Evolutionary conservation across 345 rosid genomes (phyloP).

Genomic region (Cardiospermum halicacabum): DNA sequence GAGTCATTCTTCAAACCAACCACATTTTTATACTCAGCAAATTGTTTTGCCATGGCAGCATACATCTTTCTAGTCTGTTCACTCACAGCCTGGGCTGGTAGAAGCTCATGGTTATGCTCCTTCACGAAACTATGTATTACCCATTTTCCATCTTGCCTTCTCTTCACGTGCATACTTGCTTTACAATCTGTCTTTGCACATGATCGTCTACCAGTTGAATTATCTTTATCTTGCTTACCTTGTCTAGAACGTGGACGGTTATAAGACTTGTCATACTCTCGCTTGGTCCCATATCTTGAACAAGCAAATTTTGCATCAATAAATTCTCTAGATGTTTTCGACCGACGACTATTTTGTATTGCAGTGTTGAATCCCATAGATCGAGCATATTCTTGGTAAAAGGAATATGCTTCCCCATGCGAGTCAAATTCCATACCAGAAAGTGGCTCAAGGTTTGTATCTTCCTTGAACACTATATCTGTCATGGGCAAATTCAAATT

Average conservation of each 20-base stretch:
- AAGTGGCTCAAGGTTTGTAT: constrained; percentile 46
- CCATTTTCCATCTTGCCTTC: constrained; percentile 61
- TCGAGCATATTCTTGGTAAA: constrained; percentile 61
- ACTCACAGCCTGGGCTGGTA: constrained; percentile 64
- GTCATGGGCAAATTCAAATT: constrained; percentile 23
- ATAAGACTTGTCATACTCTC: constrained; percentile 53
- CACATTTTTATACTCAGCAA: constrained; percentile 50
- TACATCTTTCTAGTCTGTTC: constrained; percentile 61
- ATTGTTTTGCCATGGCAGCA: constrained; percentile 56
- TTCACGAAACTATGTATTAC: constrained; percentile 51
- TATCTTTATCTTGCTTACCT: constrained; percentile 49
- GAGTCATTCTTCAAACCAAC: constrained; percentile 43
- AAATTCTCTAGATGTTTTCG: constrained; percentile 55
- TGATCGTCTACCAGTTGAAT: constrained; percentile 47
- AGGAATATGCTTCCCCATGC: constrained; percentile 54
- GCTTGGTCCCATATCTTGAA: constrained; percentile 56
- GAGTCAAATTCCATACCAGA: constrained; percentile 64
- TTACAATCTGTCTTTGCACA: constrained; percentile 63
- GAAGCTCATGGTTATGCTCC: constrained; percentile 65
- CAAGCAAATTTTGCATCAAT: constrained; percentile 68
- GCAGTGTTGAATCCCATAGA: constrained; percentile 62
- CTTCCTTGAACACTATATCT: constrained; percentile 34
- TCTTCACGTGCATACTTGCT: constrained; percentile 71
- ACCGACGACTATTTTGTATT: constrained; percentile 59
- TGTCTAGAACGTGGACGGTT: constrained; percentile 53